Evolutionary conservation across 2,329 filamentous ascomycete species (phyloP), one percentile per base, ranked within the genome.

Genomic region (Ceratocystis colombiana): DNA sequence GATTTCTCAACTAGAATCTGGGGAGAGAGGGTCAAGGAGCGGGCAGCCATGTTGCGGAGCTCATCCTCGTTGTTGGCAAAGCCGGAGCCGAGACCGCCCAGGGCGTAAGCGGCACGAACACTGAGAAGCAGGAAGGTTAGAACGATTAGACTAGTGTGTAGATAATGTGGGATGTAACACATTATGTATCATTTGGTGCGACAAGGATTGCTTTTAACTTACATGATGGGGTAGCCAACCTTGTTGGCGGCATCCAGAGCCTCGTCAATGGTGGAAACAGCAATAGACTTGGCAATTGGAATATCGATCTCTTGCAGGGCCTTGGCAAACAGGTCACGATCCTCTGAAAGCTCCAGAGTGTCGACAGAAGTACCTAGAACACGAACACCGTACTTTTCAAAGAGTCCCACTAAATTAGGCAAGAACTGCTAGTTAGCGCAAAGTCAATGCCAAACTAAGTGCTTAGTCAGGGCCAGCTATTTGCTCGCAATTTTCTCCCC

Each of bases 1-100:
- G 91, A 96, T 79, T 97, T 97, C 81, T 99, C 94, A 68, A 99
- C 92, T 74, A 99, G 78, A 73, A 99, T 96, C 77, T 99, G 94
- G 62, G 94, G 93, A 1, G 93, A 93, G 45, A 97, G 84, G 57
- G 92, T 96, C 67, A 99, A 83, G 61, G 93, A 97, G 70, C 90
- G 87, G 69, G 94, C 92, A 70, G 92, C 88, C 82, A 99, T 83
- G 77, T 97, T 91, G 75, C 89, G 88, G 67, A 99, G 86, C 79
- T 99, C 94, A 73, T 96, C 91, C 71, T 88, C 82, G 77, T 96
- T 94, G 78, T 91, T 88, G 71, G 94, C 94, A 75, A 99, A 99
- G 64, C 94, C 94, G 70, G 92, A 96, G 68, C 94, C 94, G 68
- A 99, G 85, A 79, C 94, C 94, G 77, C 94, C 94, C 17, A 99